phyloP scores from a whole-genome alignment of 805 yeast species.

The Saccharomyces eubayanus region DNA sequence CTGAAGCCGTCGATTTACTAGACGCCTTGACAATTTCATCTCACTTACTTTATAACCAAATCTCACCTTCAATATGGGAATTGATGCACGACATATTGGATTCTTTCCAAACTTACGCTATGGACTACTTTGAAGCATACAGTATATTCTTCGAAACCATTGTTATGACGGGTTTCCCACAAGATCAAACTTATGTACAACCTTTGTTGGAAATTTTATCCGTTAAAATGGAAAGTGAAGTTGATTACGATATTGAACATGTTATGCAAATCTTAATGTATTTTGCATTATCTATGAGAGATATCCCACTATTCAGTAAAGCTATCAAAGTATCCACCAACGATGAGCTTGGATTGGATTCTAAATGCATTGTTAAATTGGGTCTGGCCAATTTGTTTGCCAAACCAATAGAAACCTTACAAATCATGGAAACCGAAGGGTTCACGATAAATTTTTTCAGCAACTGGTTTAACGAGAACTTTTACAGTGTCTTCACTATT shows the following conservation, averaged over 20 bases:
- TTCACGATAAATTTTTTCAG: conserved; percentile 44
- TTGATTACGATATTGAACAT: conserved; percentile 35
- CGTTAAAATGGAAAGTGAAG: conserved; percentile 24
- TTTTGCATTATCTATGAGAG: conserved; percentile 28
- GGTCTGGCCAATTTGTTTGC: conserved; percentile 55
- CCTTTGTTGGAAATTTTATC: conserved; percentile 24
- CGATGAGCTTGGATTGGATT: conserved; percentile 32
- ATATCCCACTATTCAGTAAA: conserved; percentile 24
- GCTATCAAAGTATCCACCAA: conserved; percentile 21
- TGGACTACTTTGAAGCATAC: conserved; percentile 49
- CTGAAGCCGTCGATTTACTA: conserved; percentile 56
- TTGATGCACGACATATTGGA: conserved; percentile 41
- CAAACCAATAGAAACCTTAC: conserved; percentile 50
- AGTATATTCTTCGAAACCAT: conserved; percentile 50
- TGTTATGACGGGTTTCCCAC: conserved; percentile 44
- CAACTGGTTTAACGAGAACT: conserved; percentile 53
- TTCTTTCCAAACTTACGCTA: conserved; percentile 51
- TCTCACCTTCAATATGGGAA: conserved; percentile 48
- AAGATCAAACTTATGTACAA: conserved; percentile 22
- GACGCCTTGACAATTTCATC: conserved; percentile 48
- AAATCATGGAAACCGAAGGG: conserved; percentile 39
- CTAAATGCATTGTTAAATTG: conserved; percentile 46
- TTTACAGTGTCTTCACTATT: conserved; percentile 67
- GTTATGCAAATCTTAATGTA: conserved; percentile 29
- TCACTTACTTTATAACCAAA: conserved; percentile 36